Evolutionary conservation across 2,329 filamentous ascomycete species (phyloP).

Genomic region (Penicillium digitatum): DNA sequence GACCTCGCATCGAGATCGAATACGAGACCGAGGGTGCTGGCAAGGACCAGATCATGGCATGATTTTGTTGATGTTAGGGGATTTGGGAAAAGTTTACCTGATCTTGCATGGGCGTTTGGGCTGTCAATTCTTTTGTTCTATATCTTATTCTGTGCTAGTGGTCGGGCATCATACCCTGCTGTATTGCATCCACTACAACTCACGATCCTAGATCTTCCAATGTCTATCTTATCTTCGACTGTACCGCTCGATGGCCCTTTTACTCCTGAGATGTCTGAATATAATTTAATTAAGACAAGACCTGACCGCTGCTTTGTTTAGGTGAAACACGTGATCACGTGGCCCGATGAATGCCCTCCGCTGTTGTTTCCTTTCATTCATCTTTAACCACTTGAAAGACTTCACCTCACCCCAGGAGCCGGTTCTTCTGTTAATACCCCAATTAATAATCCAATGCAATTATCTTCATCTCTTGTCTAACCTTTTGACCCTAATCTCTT

Average conservation of each 20-base stretch:
- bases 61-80: constrained; percentile 11
- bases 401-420: constrained; percentile 15
- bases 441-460: constrained; percentile 1
- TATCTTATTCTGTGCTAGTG: constrained; percentile 19
- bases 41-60: constrained; percentile 47
- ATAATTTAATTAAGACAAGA: neutral
- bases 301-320: neutral
- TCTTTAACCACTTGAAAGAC: neutral
- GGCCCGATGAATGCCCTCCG: neutral
- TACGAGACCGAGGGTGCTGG: constrained; percentile 67
- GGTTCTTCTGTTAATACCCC: constrained; percentile 17
- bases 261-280: neutral
- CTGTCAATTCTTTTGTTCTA: constrained; percentile 13
- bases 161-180: constrained; percentile 37
- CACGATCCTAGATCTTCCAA: constrained; percentile 12
- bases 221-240: neutral
- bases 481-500: neutral
- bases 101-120: constrained; percentile 36
- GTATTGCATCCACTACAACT: constrained; percentile 28
- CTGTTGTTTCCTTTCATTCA: constrained; percentile 7
- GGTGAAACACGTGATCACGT: constrained; percentile 17
- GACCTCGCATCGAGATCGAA: constrained; percentile 68
- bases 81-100: constrained; percentile 25
- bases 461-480: neutral
- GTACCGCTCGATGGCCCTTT: neutral